phyloP scores from a whole-genome alignment of 345 rosid genomes.

The Gossypium thurberi region DNA sequence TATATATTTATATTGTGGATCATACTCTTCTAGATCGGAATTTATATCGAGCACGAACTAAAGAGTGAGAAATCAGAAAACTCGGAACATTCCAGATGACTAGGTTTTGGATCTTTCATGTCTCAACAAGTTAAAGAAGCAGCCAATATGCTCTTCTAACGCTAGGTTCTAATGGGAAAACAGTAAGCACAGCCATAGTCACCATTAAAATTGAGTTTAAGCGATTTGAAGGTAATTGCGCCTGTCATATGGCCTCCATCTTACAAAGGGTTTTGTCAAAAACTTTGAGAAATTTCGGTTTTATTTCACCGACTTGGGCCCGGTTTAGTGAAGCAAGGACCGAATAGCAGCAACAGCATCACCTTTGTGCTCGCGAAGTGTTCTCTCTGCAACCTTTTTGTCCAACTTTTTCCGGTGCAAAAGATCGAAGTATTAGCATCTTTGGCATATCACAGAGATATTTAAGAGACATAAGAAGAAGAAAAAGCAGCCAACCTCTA shows the following conservation, averaged over 20 bases:
- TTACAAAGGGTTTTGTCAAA: background rate
- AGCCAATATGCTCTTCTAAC: background rate
- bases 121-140: background rate
- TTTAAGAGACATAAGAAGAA: background rate
- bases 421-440: conserved; percentile 12
- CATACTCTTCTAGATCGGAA: no score
- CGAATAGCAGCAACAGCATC: conserved; percentile 90
- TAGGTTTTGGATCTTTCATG: background rate
- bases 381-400: conserved; percentile 83
- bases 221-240: background rate
- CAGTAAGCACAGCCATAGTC: no score
- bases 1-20: no score
- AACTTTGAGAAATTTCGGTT: background rate
- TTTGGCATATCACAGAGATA: background rate
- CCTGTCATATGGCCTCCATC: background rate
- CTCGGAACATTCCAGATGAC: background rate
- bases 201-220: no score
- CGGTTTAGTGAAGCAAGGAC: conserved; percentile 47
- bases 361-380: conserved; percentile 88
- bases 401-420: conserved; percentile 49
- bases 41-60: no score
- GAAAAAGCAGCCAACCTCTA: conserved; percentile 56
- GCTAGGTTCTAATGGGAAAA: no score
- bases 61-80: background rate
- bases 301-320: background rate